Evolutionary conservation across 257 asterid species (phyloP).

Genomic region (Solanum boliviense): DNA sequence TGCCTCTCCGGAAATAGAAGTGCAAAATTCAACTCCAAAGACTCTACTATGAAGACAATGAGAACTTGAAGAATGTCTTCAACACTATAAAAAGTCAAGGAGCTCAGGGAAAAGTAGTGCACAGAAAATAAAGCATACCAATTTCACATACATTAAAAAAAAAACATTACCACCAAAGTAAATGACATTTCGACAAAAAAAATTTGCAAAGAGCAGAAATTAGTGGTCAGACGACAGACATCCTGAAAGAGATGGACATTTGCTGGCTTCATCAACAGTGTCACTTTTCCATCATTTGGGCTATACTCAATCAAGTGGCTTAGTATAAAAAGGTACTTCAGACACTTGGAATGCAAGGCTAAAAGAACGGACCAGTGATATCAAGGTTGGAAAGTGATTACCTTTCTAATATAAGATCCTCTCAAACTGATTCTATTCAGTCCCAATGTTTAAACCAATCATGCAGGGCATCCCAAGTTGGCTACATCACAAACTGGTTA

Average conservation of each 20-base stretch:
- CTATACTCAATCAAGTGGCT: background rate
- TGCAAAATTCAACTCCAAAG: slow-evolving; percentile 93
- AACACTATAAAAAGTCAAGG: slow-evolving; percentile 68
- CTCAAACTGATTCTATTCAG: background rate
- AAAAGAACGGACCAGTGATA: background rate
- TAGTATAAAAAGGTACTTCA: background rate
- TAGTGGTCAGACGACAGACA: background rate
- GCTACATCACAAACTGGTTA: background rate
- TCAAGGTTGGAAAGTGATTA: background rate
- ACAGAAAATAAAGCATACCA: background rate
- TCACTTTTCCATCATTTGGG: background rate
- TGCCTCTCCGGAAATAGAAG: slow-evolving; percentile 92
- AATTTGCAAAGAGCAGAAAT: background rate
- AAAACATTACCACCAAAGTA: background rate
- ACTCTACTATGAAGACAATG: slow-evolving; percentile 92
- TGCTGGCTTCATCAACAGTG: background rate
- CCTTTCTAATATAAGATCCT: background rate
- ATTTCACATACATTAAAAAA: background rate
- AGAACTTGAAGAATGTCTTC: slow-evolving; percentile 99
- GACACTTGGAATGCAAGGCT: background rate
- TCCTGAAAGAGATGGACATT: background rate
- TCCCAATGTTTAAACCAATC: background rate
- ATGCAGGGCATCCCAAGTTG: background rate
- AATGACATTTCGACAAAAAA: background rate
- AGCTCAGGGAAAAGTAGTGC: slow-evolving; percentile 11